Percentiles rank a stretch among this genome's conserved stretches.
These are phyloP conservation scores for Ophiostoma quercus DNA, from an alignment of 2,329 filamentous ascomycete genomes.

Conservation along the genomic window DNA sequence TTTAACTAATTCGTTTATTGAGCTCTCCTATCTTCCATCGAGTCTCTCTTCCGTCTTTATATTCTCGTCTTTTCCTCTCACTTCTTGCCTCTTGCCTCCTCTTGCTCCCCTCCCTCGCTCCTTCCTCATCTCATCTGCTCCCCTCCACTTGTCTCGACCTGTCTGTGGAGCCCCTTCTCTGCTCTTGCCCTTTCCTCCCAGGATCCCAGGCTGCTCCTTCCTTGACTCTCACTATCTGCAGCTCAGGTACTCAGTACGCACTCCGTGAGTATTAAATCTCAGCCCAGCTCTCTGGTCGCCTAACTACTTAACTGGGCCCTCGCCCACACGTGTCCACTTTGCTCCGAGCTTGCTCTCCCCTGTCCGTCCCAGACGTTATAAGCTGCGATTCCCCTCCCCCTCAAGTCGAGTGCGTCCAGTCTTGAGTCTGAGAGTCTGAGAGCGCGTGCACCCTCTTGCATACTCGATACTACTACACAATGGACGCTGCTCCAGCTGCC, in stretches of 20 bases:
- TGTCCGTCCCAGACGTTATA: not conserved
- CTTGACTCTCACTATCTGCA: not conserved
- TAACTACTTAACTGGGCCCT: constrained; percentile 14
- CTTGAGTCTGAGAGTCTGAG: not conserved
- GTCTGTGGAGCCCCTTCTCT: constrained; percentile 19
- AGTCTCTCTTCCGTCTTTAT: not conserved
- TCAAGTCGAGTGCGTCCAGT: not conserved
- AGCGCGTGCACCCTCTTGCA: not conserved
- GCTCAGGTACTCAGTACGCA: no score
- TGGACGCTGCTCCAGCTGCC: constrained; percentile 38
- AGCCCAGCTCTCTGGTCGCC: constrained; percentile 12
- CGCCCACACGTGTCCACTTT: constrained; percentile 24
- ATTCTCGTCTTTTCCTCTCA: not conserved
- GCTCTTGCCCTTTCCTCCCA: constrained; percentile 2
- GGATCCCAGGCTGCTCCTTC: constrained; percentile 3
- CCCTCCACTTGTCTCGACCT: constrained; percentile 3
- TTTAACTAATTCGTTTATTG: no score
- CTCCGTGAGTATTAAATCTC: not conserved
- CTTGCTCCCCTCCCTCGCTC: not conserved
- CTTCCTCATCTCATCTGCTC: not conserved
- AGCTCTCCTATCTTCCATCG: not conserved
- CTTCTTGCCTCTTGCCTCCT: not conserved
- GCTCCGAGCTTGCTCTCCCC: not conserved
- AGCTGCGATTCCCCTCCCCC: not conserved
- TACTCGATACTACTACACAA: constrained; percentile 18